These are phyloP conservation scores for Phenoliferia sp. DNA, from an alignment of 1,284 basidiomycete species.

Conservation along the genomic window DNA sequence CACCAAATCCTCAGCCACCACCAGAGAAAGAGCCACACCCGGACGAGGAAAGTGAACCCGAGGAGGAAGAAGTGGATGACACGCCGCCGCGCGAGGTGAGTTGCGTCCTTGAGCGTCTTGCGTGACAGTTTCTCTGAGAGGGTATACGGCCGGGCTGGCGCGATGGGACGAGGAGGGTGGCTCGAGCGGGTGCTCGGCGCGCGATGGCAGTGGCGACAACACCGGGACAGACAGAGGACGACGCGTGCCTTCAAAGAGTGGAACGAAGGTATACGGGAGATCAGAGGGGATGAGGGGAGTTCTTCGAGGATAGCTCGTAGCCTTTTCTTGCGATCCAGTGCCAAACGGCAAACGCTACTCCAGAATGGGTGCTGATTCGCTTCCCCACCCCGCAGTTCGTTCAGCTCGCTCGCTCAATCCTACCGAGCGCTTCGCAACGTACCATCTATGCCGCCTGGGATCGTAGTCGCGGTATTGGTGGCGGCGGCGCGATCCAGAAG, in stretches of 20 bases:
- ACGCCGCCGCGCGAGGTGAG: background rate
- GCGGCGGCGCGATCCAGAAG: background rate
- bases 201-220: too few relatives aligned
- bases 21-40: too few relatives aligned
- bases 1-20: too few relatives aligned
- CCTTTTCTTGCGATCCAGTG: too few relatives aligned
- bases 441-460: background rate
- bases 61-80: background rate
- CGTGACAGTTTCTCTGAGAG: background rate
- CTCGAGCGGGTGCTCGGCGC: too few relatives aligned
- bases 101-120: background rate
- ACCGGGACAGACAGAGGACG: too few relatives aligned
- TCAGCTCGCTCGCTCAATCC: background rate
- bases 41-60: background rate
- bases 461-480: background rate
- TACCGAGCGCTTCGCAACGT: background rate
- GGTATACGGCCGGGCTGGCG: background rate
- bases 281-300: too few relatives aligned
- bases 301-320: too few relatives aligned
- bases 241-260: too few relatives aligned
- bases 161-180: too few relatives aligned
- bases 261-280: too few relatives aligned
- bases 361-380: background rate
- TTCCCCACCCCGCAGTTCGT: background rate
- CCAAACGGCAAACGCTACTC: too few relatives aligned